Evolutionary conservation across 1,139 yeast species (phyloP).

Genomic region (Trichomonascaceae sp.): DNA sequence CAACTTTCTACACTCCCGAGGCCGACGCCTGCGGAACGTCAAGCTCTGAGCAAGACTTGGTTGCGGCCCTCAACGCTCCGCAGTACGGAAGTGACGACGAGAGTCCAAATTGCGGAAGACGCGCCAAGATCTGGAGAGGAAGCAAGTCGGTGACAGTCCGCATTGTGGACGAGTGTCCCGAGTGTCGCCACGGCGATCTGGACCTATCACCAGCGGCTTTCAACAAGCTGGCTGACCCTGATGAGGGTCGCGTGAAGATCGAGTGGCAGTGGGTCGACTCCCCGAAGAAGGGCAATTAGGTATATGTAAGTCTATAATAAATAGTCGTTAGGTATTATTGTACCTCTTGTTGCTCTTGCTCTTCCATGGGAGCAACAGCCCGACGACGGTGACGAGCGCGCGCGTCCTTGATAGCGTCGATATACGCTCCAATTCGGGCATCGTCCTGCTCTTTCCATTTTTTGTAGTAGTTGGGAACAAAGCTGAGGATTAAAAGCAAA

Average conservation of each 20-base stretch:
- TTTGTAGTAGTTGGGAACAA: too few relatives aligned
- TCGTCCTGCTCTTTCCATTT: too few relatives aligned
- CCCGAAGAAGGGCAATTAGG: too few relatives aligned
- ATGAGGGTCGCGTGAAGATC: slow-evolving; percentile 34
- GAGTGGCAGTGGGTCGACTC: slow-evolving; percentile 34
- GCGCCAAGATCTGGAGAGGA: slow-evolving; percentile 30
- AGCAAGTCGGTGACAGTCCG: slow-evolving; percentile 35
- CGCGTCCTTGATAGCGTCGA: too few relatives aligned
- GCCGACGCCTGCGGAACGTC: slow-evolving; percentile 48
- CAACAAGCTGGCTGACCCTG: slow-evolving; percentile 29
- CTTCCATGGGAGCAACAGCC: too few relatives aligned
- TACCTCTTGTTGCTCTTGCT: too few relatives aligned
- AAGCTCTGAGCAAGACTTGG: slow-evolving; percentile 34
- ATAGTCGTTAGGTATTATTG: too few relatives aligned
- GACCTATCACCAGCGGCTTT: slow-evolving; percentile 45
- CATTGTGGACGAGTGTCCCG: slow-evolving; percentile 41
- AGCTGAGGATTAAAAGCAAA: too few relatives aligned
- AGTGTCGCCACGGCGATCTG: slow-evolving; percentile 33
- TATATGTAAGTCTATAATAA: too few relatives aligned
- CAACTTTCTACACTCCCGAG: slow-evolving; percentile 46
- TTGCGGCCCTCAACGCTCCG: slow-evolving; percentile 27
- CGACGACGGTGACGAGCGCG: too few relatives aligned
- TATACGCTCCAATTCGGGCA: too few relatives aligned
- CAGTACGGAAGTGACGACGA: slow-evolving; percentile 17
- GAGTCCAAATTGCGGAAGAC: slow-evolving; percentile 36